Evolutionary conservation across 371 early-diverging fungal genomes (phyloP), one percentile per base, ranked within the genome.

Genomic region (Thermomucor indicae-seudaticae): DNA sequence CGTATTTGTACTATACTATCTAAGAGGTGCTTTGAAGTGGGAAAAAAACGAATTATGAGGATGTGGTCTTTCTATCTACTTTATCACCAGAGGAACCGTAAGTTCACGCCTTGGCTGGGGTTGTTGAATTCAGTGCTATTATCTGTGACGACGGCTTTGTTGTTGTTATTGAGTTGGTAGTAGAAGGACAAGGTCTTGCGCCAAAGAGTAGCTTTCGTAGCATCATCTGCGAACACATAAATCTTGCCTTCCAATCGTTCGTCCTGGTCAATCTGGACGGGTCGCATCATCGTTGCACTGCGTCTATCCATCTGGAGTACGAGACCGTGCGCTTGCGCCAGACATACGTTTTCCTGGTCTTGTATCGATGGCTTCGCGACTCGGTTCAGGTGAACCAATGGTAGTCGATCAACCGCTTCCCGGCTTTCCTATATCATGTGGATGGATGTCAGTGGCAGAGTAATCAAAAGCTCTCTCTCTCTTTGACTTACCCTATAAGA

Each of bases 181-280:
- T 17, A n/a, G n/a, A n/a, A n/a, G n/a, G n/a, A n/a, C n/a, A n/a
- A n/a, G n/a, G 57, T 43, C 11, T 51, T 41, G 3, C 59, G 51
- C 54, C 54, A 60, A 46, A 50, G 40, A 14, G 55, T 14, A 11
- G 57, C 43, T 24, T 56, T 28, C 11, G 43, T 28, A 28, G 44
- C 40, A 29, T 52, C 29, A 28, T 61, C 62, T 11, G 62, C 52
- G 43, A 52, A 53, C 29, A 52, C 19, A 46, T 51, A 55, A 38
- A 61, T 49, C 20, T 61, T 52, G 23, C 54, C 54, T 44, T 50
- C 60, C 10, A 48, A 17, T 0, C 14, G 2, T 28, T 51, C 51
- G 7, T 34, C 35, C 29, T 58, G 40, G 3, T 47, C 48, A 4
- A 47, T 3, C 3, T 6, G 20, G 17, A 39, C 51, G 19, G 16